phyloP scores from a whole-genome alignment of 2,329 filamentous ascomycete genomes.

The Diplodia corticola region DNA sequence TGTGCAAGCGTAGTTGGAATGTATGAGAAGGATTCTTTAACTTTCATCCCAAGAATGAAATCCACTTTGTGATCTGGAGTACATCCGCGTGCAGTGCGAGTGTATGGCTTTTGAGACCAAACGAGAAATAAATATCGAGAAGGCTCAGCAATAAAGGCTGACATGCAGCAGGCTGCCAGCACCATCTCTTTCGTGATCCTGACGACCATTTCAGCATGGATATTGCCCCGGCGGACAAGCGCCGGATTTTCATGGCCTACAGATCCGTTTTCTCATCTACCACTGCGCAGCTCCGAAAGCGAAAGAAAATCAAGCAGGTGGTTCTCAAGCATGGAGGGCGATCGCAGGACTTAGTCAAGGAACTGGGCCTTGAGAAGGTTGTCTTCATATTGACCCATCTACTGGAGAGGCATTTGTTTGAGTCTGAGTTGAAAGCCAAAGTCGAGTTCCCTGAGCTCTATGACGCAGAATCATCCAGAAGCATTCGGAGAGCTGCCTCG shows the following conservation, averaged over 20 bases:
- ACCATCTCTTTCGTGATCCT: no score
- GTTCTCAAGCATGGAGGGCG: neutral
- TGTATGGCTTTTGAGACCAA: no score
- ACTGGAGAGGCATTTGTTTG: constrained; percentile 28
- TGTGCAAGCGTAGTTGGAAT: no score
- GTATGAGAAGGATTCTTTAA: no score
- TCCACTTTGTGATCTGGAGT: no score
- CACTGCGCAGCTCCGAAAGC: neutral
- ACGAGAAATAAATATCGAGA: no score
- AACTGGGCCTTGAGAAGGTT: neutral
- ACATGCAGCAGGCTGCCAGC: no score
- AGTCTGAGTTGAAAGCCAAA: constrained; percentile 37
- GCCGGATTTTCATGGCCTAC: neutral
- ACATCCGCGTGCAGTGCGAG: no score
- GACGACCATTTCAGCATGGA: neutral
- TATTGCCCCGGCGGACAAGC: neutral
- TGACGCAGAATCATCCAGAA: constrained; percentile 29
- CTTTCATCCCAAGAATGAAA: no score
- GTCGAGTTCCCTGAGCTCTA: constrained; percentile 40
- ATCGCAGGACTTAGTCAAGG: neutral
- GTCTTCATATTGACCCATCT: constrained; percentile 1
- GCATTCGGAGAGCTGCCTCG: constrained; percentile 33
- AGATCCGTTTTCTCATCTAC: neutral
- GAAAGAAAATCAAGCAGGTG: constrained; percentile 6
- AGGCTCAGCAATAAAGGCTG: no score